Percentiles rank a stretch among this genome's conserved stretches.
phyloP scores from a whole-genome alignment of 768 basidiomycete species.

The Hebeloma cylindrosporum region DNA sequence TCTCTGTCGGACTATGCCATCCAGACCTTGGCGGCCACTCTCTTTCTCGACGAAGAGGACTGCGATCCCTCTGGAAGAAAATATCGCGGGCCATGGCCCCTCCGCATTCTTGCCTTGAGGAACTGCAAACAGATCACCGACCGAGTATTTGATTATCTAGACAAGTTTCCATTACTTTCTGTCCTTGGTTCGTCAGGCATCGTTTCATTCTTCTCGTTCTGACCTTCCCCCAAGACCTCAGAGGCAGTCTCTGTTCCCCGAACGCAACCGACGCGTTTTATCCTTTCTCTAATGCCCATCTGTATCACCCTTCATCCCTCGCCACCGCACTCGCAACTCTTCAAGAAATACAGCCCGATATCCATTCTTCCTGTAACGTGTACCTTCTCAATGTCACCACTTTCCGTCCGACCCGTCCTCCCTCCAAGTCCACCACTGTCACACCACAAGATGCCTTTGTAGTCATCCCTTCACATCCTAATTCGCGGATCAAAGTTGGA shows the following conservation, averaged over 20 bases:
- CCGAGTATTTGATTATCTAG: conserved; percentile 40
- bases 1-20: conserved; percentile 52
- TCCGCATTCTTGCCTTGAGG: conserved; percentile 58
- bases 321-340: conserved; percentile 33
- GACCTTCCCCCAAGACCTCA: conserved; percentile 40
- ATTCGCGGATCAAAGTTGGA: conserved; percentile 18
- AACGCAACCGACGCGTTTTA: conserved; percentile 24
- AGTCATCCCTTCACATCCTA: conserved; percentile 20
- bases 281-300: conserved; percentile 24
- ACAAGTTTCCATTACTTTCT: conserved; percentile 56
- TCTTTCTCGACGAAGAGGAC: conserved; percentile 40
- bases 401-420: conserved; percentile 16
- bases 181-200: conserved; percentile 51
- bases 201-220: conserved; percentile 10
- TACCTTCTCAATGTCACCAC: conserved; percentile 33
- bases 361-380: conserved; percentile 36
- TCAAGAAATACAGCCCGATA: conserved; percentile 12
- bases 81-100: conserved; percentile 52
- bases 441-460: conserved; percentile 23
- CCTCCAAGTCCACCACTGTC: conserved; percentile 6
- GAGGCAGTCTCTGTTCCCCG: conserved; percentile 45
- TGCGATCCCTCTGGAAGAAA: conserved; percentile 11
- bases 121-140: conserved; percentile 52
- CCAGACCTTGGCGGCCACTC: conserved; percentile 48
- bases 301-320: conserved; percentile 47